Base-by-base conservation (phyloP, 2,329 filamentous ascomycete species). In the Aspergillus intermedius region DNA sequence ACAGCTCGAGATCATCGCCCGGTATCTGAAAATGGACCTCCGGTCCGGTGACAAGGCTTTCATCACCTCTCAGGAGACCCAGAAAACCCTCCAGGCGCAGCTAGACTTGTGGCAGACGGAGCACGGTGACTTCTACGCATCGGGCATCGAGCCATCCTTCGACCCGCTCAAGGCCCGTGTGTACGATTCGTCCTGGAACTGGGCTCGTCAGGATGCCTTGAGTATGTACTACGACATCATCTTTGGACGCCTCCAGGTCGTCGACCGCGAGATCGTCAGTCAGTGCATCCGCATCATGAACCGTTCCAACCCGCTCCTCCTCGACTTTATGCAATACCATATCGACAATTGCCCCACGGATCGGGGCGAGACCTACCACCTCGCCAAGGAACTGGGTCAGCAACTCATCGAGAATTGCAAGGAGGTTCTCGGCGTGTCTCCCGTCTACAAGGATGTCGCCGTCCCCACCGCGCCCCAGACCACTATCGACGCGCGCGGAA, bases 211-310 rank as follows among this genome's bases (percentile, higher is more conserved):
- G 68, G 93, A 98, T 69, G 93, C 91, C 23, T 82, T 98, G 47
- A 93, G 81, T 75, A 98, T 98, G 91, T 98, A 93, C 77, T 98
- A 90, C 74, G 93, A 98, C 65, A 94, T 98, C 65, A 96, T 98
- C 65, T 98, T 98, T 62, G 93, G 93, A 50, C 84, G 93, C 52
- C 82, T 98, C 47, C 83, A 93, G 75, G 88, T 85, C 44, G 87
- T 98, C 37, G 93, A 98, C 64, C 88, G 93, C 55, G 93, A 98
- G 71, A 98, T 97, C 61, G 93, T 98, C 66, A 96, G 91, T 73
- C 91, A 91, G 69, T 98, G 93, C 74, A 97, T 98, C 64, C 87
- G 89, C 58, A 93, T 98, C 73, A 98, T 98, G 93, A 98, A 96
- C 77, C 87, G 93, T 54, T 95, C 93, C 30, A 98, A 97, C 68